Conservation (phyloP, 2,329 filamentous ascomycete species). For the Colletotrichum filicis region DNA sequence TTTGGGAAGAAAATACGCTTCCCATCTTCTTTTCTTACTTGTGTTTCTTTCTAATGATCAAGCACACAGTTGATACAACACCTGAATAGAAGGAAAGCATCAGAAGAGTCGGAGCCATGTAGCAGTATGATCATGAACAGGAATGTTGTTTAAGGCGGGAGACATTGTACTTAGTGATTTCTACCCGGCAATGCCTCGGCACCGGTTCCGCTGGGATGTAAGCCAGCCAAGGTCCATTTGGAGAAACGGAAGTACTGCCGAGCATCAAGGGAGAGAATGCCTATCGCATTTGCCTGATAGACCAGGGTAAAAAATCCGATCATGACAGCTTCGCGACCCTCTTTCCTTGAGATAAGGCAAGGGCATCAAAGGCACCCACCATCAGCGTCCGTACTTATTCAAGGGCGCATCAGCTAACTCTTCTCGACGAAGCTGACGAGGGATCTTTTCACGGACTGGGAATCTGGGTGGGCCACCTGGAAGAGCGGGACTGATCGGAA, state of each 20-base stretch:
- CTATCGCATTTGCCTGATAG: not conserved
- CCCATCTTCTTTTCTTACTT: not conserved
- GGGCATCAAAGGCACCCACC: not conserved
- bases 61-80: not conserved
- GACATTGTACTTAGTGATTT: not conserved
- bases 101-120: not conserved
- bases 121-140: not conserved
- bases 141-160: not conserved
- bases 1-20: not conserved
- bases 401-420: not conserved
- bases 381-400: not conserved
- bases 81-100: no score
- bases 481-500: conserved; percentile 9
- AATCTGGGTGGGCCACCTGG: not conserved
- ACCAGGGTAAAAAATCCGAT: not conserved
- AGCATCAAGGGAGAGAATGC: not conserved
- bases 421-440: no score
- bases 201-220: not conserved
- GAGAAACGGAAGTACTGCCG: not conserved
- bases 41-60: not conserved
- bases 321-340: not conserved
- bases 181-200: not conserved
- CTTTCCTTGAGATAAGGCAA: not conserved
- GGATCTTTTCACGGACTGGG: not conserved
- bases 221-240: not conserved